Conservation (phyloP, 129 eudicot genomes). For the Tagetes patula region DNA sequence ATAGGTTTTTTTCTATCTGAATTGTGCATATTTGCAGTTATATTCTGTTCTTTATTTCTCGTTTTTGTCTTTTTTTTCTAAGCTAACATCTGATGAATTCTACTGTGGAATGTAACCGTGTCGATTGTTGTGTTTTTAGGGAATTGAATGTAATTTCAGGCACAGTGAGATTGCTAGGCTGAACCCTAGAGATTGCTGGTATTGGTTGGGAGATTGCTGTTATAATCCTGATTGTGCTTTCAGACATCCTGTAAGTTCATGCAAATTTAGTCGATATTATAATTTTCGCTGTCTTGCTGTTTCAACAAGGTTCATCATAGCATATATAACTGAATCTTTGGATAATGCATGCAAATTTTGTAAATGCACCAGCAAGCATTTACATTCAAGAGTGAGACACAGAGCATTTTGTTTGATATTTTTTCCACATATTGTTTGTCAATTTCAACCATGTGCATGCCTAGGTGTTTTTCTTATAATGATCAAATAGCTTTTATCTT, state of each 20-base stretch:
- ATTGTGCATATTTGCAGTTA: constrained; percentile 10
- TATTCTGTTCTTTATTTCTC: background rate
- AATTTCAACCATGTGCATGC: background rate
- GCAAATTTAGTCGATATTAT: background rate
- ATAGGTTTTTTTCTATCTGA: background rate
- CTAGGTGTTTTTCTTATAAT: background rate
- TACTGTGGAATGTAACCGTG: background rate
- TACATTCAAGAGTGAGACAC: background rate
- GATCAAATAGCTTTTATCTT: background rate
- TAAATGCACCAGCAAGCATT: background rate
- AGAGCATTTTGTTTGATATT: background rate
- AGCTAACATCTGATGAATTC: background rate
- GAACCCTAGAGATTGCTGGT: constrained; percentile 82
- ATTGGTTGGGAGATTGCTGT: constrained; percentile 64
- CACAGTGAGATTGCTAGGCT: constrained; percentile 69
- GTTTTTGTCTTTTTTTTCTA: background rate
- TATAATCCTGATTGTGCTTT: constrained; percentile 56
- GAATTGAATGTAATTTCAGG: constrained; percentile 64
- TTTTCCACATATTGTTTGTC: no score
- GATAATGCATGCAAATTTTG: background rate
- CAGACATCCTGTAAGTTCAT: constrained; percentile 72
- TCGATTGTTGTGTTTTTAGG: constrained; percentile 38
- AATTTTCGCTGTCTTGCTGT: constrained; percentile 6
- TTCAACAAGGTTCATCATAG: background rate
- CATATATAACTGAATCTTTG: background rate